Conservation (phyloP, 2,329 filamentous ascomycete species). For the Chaetothyriales sp. region DNA sequence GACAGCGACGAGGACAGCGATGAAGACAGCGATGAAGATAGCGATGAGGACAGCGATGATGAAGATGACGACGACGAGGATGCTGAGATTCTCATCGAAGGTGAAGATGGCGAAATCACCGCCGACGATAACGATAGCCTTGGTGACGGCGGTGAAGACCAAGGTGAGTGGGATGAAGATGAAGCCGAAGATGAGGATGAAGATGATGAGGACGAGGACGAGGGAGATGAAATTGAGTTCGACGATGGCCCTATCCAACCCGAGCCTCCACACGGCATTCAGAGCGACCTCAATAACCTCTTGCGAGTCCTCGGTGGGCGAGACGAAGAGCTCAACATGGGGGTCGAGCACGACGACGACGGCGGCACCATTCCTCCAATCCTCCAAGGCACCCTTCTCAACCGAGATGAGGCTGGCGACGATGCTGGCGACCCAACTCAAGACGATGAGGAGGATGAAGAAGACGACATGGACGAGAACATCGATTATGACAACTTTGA, state of each 20-base stretch:
- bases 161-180: slow-evolving; percentile 36
- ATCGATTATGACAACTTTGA: slow-evolving; percentile 21
- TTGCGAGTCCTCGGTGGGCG: slow-evolving; percentile 14
- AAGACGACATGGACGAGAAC: slow-evolving; percentile 28
- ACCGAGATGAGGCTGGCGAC: slow-evolving; percentile 38
- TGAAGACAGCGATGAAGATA: slow-evolving; percentile 42
- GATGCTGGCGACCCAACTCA: slow-evolving; percentile 40
- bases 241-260: slow-evolving; percentile 27
- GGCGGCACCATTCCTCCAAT: slow-evolving; percentile 8
- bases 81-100: slow-evolving; percentile 40
- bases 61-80: slow-evolving; percentile 44
- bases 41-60: slow-evolving; percentile 35
- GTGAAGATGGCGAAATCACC: slow-evolving; percentile 31
- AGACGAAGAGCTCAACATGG: slow-evolving; percentile 4
- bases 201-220: slow-evolving; percentile 29
- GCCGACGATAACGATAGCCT: slow-evolving; percentile 23
- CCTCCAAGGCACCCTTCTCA: slow-evolving; percentile 9
- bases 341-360: slow-evolving; percentile 7
- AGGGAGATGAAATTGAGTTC: slow-evolving; percentile 28
- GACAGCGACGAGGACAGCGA: slow-evolving; percentile 47
- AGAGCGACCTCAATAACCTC: slow-evolving; percentile 22
- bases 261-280: slow-evolving; percentile 30
- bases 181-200: slow-evolving; percentile 30
- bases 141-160: slow-evolving; percentile 22
- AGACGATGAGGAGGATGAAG: slow-evolving; percentile 31